These are phyloP conservation scores for Puccinia triticina DNA, from an alignment of 1,284 basidiomycete species.

Conservation along the genomic window DNA sequence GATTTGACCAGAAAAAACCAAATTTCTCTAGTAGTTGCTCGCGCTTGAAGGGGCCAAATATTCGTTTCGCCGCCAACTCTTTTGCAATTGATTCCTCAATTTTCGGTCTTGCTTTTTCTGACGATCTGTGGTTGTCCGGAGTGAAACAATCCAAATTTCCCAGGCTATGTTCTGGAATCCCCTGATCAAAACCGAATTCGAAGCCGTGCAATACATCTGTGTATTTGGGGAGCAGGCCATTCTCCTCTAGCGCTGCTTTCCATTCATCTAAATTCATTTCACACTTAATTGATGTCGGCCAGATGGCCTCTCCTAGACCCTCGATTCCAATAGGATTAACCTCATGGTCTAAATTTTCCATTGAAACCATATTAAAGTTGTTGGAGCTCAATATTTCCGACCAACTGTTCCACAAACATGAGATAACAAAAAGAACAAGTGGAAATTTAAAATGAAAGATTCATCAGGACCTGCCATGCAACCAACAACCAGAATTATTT, in stretches of 20 bases:
- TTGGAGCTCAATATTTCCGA: too few species aligned
- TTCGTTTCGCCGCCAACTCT: constrained; percentile 3
- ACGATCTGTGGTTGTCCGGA: background rate
- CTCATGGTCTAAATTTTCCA: background rate
- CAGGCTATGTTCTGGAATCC: background rate
- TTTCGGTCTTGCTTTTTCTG: background rate
- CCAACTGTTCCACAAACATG: too few species aligned
- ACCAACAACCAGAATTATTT: too few species aligned
- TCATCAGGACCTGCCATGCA: too few species aligned
- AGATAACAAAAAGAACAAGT: too few species aligned
- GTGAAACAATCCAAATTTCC: background rate
- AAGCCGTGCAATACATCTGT: background rate
- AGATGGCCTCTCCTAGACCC: background rate
- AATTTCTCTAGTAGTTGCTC: background rate
- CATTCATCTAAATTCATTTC: constrained; percentile 9
- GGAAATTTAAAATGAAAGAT: too few species aligned
- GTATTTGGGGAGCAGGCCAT: background rate
- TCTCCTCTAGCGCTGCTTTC: background rate
- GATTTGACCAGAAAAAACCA: constrained; percentile 3
- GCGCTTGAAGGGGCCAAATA: constrained; percentile 21
- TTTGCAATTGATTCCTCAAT: background rate
- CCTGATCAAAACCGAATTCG: background rate
- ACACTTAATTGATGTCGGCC: background rate
- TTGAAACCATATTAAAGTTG: too few species aligned
- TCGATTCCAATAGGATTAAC: background rate